Evolutionary conservation across 2,329 filamentous ascomycete species (phyloP), one percentile per base, ranked within the genome.

Genomic region (Cladobotryum protrusum): DNA sequence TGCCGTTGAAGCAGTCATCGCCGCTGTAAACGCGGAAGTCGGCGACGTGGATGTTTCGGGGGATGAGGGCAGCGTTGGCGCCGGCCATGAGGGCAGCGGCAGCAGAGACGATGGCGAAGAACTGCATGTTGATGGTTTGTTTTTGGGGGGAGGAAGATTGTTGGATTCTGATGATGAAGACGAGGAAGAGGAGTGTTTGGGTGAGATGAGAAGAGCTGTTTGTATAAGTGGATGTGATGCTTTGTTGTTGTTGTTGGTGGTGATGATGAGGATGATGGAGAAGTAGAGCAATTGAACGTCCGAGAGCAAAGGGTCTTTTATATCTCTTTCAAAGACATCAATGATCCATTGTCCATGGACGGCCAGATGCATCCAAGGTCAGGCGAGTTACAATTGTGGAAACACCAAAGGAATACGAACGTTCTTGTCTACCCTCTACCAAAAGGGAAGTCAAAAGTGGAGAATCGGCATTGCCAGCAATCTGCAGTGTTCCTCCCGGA

Each of bases 1-100:
- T 61, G 19, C 50, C 19, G 2, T 43, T n/a, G 15, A 17, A 48
- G 53, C 59, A 63, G 37, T 50, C 56, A 11, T 46, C 34, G 1
- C 41, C 54, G 13, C 57, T 50, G 29, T 49, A 63, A 34, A 60
- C 40, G 14, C 59, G 59, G 41, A 63, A 61, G 42, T 63, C 57
- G 37, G 52, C 54, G n/a, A 62, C 54, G 40, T 62, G 55, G n/a
- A 52, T 52, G 45, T 56, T 57, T 32, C 58, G 51, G 8, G 54
- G 39, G 48, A 57, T 40, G 39, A 54, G 44, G 11, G 56, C 53
- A 35, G 54, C 57, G 5, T 43, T 47, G 45, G 52, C 39, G 35
- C 49, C 44, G 15, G 49, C 45, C 33, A 50, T 49, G 11, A 61
- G 49, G 17, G 52, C 49, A 11, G 44, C 33, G 29, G 48, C 47